Conservation (phyloP, 305 asterid genomes). For the Plantago rigida region DNA sequence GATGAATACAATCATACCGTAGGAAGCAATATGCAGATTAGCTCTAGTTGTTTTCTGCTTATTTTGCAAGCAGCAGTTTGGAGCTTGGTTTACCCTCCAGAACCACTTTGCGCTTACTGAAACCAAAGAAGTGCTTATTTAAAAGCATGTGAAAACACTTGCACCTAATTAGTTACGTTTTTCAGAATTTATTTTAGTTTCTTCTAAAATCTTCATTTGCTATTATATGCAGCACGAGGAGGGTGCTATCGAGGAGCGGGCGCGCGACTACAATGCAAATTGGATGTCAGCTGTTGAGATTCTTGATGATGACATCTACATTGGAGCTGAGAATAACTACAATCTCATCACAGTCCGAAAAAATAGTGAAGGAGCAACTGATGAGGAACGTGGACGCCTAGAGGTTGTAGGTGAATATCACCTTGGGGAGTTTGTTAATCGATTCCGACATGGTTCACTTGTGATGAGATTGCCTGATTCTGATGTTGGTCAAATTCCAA, state of each 20-base stretch:
- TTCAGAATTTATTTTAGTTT: not conserved
- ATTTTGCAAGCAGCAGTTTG: too few species aligned
- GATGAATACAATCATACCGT: too few species aligned
- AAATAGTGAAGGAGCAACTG: slow-evolving; percentile 90
- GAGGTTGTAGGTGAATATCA: slow-evolving; percentile 95
- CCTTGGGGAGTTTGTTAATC: slow-evolving; percentile 76
- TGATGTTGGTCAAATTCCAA: slow-evolving; percentile 80
- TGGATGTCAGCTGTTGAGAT: slow-evolving; percentile 99
- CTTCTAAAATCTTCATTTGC: slow-evolving; percentile 3
- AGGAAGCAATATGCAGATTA: too few species aligned
- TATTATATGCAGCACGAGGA: slow-evolving; percentile 62
- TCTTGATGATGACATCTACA: slow-evolving; percentile 81
- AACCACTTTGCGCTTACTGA: too few species aligned
- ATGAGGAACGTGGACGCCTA: slow-evolving; percentile 93
- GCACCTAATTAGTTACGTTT: not conserved
- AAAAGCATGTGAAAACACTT: not conserved
- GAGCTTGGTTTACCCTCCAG: too few species aligned
- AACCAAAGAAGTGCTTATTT: not conserved
- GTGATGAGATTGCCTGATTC: slow-evolving; percentile 94
- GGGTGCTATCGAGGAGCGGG: slow-evolving; percentile 95
- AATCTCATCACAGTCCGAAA: slow-evolving; percentile 86
- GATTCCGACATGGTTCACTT: slow-evolving; percentile 80
- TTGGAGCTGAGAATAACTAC: slow-evolving; percentile 81
- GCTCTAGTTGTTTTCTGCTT: too few species aligned
- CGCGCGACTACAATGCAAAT: slow-evolving; percentile 92